A percentile compares a stretch with the other conserved stretches of the same genome.
Conservation (phyloP, 2,329 filamentous ascomycete species). For the Sarocladium kiliense region DNA sequence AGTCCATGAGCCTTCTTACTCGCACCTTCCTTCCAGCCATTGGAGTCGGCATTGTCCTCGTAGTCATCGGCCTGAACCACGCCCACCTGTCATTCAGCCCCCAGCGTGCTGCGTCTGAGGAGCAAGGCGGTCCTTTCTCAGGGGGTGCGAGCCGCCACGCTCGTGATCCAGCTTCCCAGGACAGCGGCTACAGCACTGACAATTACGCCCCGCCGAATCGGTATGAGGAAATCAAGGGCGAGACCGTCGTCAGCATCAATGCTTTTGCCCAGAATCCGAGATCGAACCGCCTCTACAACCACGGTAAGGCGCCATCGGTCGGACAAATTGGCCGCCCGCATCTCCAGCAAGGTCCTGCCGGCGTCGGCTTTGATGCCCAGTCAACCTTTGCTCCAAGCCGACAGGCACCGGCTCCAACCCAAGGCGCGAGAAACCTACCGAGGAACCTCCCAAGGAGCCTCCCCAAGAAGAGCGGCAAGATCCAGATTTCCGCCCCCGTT, state of each 20-base stretch:
- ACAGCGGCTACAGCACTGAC: constrained; percentile 29
- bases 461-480: constrained; percentile 30
- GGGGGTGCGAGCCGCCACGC: neutral
- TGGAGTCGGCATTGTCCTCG: constrained; percentile 43
- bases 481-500: constrained; percentile 47
- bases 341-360: neutral
- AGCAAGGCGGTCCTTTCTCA: neutral
- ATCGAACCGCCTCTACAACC: neutral
- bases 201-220: constrained; percentile 39
- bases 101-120: neutral
- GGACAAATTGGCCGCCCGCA: constrained; percentile 6
- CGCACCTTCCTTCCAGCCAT: constrained; percentile 46
- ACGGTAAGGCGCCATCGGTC: neutral
- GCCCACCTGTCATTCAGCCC: neutral
- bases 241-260: constrained; percentile 24
- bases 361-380: neutral
- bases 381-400: neutral
- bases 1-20: constrained; percentile 33
- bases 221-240: constrained; percentile 45
- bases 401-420: neutral
- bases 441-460: constrained; percentile 10
- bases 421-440: neutral
- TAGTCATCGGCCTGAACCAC: constrained; percentile 23
- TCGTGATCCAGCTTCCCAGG: neutral
- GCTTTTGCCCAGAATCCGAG: constrained; percentile 1